Conservation (phyloP, 495 filamentous ascomycete genomes). For the Aspergillus affinis region DNA sequence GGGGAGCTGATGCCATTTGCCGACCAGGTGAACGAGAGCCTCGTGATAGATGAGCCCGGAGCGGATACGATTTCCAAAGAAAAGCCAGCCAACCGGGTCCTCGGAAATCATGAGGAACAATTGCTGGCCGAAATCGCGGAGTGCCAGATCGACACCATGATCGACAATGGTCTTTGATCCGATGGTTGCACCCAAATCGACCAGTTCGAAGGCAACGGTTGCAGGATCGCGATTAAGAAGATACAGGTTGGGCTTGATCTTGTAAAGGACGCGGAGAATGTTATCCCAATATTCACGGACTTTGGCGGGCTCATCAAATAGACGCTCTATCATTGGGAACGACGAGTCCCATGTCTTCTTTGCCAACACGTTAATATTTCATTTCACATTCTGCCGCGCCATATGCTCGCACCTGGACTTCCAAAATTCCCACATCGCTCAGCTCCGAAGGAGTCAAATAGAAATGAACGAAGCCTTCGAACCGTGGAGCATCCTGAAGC, state of each 20-base stretch:
- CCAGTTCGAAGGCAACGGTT: conserved; percentile 21
- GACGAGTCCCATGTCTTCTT: neutral
- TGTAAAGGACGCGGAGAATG: neutral
- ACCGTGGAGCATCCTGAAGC: neutral
- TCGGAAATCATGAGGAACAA: conserved; percentile 32
- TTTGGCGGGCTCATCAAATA: neutral
- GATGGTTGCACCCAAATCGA: conserved; percentile 43
- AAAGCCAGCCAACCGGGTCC: conserved; percentile 41
- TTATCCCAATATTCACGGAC: neutral
- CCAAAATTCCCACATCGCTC: neutral
- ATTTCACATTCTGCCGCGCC: neutral
- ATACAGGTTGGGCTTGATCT: neutral
- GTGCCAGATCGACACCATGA: conserved; percentile 36
- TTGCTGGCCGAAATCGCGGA: conserved; percentile 38
- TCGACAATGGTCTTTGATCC: conserved; percentile 31
- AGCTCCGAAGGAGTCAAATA: neutral
- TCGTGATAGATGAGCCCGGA: conserved; percentile 47
- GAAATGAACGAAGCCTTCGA: conserved; percentile 2
- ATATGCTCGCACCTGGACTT: neutral
- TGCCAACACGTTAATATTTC: neutral
- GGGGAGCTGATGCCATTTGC: neutral
- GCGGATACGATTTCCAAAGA: conserved; percentile 37
- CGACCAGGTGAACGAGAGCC: conserved; percentile 42
- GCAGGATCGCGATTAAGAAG: neutral
- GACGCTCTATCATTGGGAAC: neutral